A percentile compares a stretch with the other conserved stretches of the same genome.
Evolutionary conservation across 148 eudicot species (phyloP).

Genomic region (Vaccinium macrocarpon): DNA sequence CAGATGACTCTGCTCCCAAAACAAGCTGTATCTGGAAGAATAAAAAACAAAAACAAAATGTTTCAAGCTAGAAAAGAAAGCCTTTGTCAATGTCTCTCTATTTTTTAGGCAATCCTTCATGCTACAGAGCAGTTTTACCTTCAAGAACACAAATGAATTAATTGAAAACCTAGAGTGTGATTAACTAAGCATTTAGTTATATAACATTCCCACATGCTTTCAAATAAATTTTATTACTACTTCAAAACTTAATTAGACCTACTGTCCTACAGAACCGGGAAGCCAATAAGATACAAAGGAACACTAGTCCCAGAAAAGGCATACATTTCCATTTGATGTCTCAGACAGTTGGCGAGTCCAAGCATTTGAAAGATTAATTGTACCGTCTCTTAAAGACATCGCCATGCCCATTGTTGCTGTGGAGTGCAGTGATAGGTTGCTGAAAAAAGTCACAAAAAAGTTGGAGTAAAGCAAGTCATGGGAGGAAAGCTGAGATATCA

Average conservation of each 20-base stretch:
- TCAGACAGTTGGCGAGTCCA: slow-evolving; percentile 93
- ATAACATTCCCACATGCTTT: neutral
- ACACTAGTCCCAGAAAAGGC: neutral
- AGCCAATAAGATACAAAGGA: slow-evolving; percentile 9
- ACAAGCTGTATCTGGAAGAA: slow-evolving; percentile 69
- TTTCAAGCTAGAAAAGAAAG: slow-evolving; percentile 12
- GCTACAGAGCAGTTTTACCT: neutral
- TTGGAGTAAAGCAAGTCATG: slow-evolving; percentile 7
- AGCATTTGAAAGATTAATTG: slow-evolving; percentile 76
- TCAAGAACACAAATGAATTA: slow-evolving; percentile 5
- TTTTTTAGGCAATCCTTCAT: neutral
- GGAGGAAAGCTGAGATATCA: slow-evolving; percentile 14
- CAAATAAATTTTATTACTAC: neutral
- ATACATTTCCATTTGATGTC: slow-evolving; percentile 72
- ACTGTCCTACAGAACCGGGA: neutral
- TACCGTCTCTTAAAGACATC: slow-evolving; percentile 77
- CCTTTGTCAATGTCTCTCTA: neutral
- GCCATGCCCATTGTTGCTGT: slow-evolving; percentile 77
- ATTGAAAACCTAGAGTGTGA: neutral
- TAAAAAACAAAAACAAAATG: slow-evolving; percentile 10
- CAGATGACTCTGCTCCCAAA: slow-evolving; percentile 76
- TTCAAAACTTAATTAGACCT: neutral
- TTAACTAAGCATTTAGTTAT: neutral
- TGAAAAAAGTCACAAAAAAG: slow-evolving; percentile 30
- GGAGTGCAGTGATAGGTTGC: slow-evolving; percentile 74